Evolutionary conservation across 768 basidiomycete species (phyloP), one percentile per base, ranked within the genome.

Genomic region (Kwoniella pini): DNA sequence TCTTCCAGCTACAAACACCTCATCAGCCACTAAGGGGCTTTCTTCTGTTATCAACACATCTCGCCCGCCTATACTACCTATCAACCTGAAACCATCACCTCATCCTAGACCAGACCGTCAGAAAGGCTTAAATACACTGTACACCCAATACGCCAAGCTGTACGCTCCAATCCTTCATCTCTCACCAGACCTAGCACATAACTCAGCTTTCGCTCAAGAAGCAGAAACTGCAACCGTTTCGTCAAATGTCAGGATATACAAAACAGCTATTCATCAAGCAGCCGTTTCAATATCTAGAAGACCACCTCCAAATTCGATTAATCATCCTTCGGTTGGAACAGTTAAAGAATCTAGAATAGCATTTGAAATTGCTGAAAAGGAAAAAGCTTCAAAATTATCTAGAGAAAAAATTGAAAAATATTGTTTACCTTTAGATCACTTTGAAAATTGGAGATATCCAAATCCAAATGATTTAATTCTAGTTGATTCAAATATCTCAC

Each of bases 371-470:
- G 40, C 50, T 0, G 75, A 72, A n/a, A 75, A 77, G 42, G 73
- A 64, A 15, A 69, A 68, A 56, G 62, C 71, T 17, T 64, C 64
- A 1, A 45, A 65, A 12, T 36, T 79, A n/a, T 73, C 77, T 10
- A 30, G 62, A 19, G 43, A 61, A 3, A 59, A 54, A 26, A 80
- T 95, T 31, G 80, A 85, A 57, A 81, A 84, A 5, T 82, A 88
- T 44, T 65, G 89, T 54, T 81, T 91, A 63, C 80, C 87, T 2
- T 63, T 79, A 17, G 82, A 84, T 0, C 83, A 86, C 24, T 80
- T 92, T 76, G 65, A 80, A 39, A 81, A 79, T 17, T 93, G 86
- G 85, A 86, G 87, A 0, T 95, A 89, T 75, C 78, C 92, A 4
- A 80, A 90, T 27, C 93, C 94, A 0, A 76, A 80, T 0, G 86